Evolutionary conservation across 2,329 filamentous ascomycete genomes (phyloP).

Genomic region (Talaromyces marneffei): DNA sequence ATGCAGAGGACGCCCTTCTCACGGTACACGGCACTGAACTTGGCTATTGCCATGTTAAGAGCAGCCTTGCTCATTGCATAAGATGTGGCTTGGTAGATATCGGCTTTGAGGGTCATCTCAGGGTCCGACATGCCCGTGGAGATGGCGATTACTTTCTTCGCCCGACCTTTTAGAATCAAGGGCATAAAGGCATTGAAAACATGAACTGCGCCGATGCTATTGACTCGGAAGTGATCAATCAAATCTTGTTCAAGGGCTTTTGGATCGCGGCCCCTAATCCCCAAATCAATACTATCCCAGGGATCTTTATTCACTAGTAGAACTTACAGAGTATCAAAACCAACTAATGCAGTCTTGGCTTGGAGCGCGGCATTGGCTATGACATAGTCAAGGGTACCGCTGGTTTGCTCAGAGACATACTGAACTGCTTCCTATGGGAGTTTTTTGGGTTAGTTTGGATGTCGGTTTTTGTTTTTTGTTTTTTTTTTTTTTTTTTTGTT

Average conservation of each 20-base stretch:
- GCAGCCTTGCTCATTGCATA: conserved; percentile 52
- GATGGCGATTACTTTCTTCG: conserved; percentile 53
- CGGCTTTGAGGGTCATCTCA: conserved; percentile 36
- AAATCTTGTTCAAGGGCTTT: conserved; percentile 34
- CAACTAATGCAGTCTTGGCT: conserved; percentile 22
- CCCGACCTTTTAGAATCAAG: conserved; percentile 45
- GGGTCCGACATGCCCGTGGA: conserved; percentile 46
- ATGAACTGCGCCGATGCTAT: conserved; percentile 50
- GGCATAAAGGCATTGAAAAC: conserved; percentile 51
- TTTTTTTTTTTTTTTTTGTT: no score
- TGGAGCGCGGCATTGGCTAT: conserved; percentile 47
- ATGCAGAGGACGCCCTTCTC: conserved; percentile 51
- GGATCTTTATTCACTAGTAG: neutral
- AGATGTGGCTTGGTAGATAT: conserved; percentile 30
- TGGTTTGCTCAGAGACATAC: conserved; percentile 17
- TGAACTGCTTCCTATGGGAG: conserved; percentile 4
- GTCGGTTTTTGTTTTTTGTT: conserved; percentile 23
- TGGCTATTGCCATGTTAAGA: conserved; percentile 49
- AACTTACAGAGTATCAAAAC: conserved; percentile 35
- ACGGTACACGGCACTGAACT: conserved; percentile 48
- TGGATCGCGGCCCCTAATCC: conserved; percentile 25
- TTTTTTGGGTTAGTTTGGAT: conserved; percentile 15
- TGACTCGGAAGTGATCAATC: conserved; percentile 37
- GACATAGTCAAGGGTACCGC: conserved; percentile 44
- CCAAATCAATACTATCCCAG: neutral